A percentile compares a stretch with the other conserved stretches of the same genome.
Conservation (phyloP, 2,329 filamentous ascomycete species). For the Fusarium tupiense region DNA sequence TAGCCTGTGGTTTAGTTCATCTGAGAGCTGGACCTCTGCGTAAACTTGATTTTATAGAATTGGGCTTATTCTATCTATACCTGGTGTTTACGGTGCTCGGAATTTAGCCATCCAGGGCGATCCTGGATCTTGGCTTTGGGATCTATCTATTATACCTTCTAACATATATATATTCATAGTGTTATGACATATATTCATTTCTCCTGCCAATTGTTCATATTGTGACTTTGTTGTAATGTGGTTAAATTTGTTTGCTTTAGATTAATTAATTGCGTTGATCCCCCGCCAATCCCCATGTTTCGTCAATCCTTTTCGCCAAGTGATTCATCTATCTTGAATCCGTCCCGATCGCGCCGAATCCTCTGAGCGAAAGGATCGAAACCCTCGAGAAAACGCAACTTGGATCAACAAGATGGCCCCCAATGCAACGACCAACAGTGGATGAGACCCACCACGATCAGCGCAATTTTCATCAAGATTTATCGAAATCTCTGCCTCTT, state of each 20-base stretch:
- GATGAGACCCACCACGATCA: not conserved
- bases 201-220: not conserved
- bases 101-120: slow-evolving; percentile 23
- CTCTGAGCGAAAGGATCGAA: not conserved
- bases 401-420: not conserved
- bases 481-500: slow-evolving; percentile 13
- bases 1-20: not conserved
- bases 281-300: not conserved
- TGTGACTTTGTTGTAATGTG: not conserved
- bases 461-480: not conserved
- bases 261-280: not conserved
- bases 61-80: slow-evolving; percentile 36
- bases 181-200: slow-evolving; percentile 40
- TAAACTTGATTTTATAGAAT: slow-evolving; percentile 36
- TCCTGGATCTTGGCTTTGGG: slow-evolving; percentile 35
- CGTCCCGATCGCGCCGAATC: not conserved
- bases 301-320: not conserved
- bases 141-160: slow-evolving; percentile 31
- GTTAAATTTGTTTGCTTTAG: not conserved
- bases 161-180: slow-evolving; percentile 32
- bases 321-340: not conserved
- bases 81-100: slow-evolving; percentile 40
- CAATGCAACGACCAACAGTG: not conserved
- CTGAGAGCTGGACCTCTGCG: not conserved
- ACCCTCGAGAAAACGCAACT: not conserved